A percentile compares a stretch with the other conserved stretches of the same genome.
Evolutionary conservation across 2,329 filamentous ascomycete species (phyloP).

Genomic region (Beauveria australis): DNA sequence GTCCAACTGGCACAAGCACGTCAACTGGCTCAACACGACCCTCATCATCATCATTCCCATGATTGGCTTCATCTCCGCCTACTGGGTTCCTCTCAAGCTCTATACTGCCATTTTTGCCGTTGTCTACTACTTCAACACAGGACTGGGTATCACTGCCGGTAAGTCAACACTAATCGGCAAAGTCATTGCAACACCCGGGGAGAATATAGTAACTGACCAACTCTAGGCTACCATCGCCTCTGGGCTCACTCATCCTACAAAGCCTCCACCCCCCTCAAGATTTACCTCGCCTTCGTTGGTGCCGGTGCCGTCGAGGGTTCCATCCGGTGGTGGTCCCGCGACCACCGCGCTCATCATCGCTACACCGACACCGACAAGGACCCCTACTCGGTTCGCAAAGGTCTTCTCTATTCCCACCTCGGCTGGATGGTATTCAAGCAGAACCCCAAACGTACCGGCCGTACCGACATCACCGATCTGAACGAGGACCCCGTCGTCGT

Average conservation of each 20-base stretch:
- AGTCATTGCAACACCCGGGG: no score
- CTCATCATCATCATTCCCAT: slow-evolving; percentile 74
- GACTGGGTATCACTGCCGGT: slow-evolving; percentile 73
- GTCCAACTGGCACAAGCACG: slow-evolving; percentile 82
- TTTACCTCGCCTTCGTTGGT: slow-evolving; percentile 74
- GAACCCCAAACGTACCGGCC: slow-evolving; percentile 81
- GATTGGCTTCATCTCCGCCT: slow-evolving; percentile 61
- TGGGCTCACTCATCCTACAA: slow-evolving; percentile 85
- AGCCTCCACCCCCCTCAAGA: slow-evolving; percentile 64
- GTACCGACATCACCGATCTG: slow-evolving; percentile 79
- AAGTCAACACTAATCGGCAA: slow-evolving; percentile 22
- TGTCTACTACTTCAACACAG: slow-evolving; percentile 75
- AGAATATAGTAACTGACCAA: background rate
- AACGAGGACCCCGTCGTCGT: slow-evolving; percentile 80
- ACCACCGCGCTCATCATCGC: slow-evolving; percentile 80
- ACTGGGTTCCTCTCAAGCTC: slow-evolving; percentile 67
- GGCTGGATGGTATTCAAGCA: slow-evolving; percentile 94
- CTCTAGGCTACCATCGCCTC: slow-evolving; percentile 50
- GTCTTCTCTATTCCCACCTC: slow-evolving; percentile 67
- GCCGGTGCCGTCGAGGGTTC: slow-evolving; percentile 80
- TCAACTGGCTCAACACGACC: slow-evolving; percentile 86
- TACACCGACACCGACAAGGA: slow-evolving; percentile 92
- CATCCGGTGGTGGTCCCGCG: slow-evolving; percentile 81
- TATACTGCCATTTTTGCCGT: slow-evolving; percentile 69
- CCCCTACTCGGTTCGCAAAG: slow-evolving; percentile 85